phyloP scores from a whole-genome alignment of 306 rosid genomes.

The Gynostemma pentaphyllum region DNA sequence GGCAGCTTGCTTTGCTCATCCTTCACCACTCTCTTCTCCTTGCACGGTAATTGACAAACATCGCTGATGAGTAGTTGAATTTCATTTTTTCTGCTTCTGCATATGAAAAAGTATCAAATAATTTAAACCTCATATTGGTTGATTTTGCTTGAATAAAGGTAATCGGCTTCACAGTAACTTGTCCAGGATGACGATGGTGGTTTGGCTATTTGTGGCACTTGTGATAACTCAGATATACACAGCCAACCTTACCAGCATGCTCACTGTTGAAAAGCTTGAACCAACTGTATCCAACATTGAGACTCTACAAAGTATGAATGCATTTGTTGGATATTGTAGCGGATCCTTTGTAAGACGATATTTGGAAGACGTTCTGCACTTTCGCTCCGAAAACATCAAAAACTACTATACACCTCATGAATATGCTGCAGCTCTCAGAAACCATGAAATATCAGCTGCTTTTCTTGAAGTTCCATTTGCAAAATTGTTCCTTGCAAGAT shows the following conservation, averaged over 20 bases:
- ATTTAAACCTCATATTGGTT: background rate
- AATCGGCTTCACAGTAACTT: conserved; percentile 25
- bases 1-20: conserved; percentile 31
- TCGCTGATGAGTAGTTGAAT: background rate
- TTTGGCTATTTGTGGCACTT: conserved; percentile 40
- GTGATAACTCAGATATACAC: conserved; percentile 35
- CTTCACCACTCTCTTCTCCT: conserved; percentile 30
- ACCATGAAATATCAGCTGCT: conserved; percentile 27
- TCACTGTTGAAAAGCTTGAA: conserved; percentile 33
- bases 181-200: conserved; percentile 34
- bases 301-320: conserved; percentile 10
- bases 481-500: conserved; percentile 32
- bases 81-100: background rate
- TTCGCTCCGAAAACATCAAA: conserved; percentile 10
- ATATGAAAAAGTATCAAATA: background rate
- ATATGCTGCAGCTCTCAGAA: conserved; percentile 28
- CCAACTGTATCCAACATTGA: conserved; percentile 24
- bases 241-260: conserved; percentile 37
- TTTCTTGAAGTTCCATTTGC: conserved; percentile 29
- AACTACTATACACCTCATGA: conserved; percentile 11
- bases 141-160: conserved; percentile 14
- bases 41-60: conserved; percentile 26
- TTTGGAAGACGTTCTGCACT: conserved; percentile 14
- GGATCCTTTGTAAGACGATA: conserved; percentile 28
- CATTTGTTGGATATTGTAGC: conserved; percentile 21